These are phyloP conservation scores for Fraxinus angustifolia DNA, from an alignment of 305 asterid genomes.

Conservation along the genomic window DNA sequence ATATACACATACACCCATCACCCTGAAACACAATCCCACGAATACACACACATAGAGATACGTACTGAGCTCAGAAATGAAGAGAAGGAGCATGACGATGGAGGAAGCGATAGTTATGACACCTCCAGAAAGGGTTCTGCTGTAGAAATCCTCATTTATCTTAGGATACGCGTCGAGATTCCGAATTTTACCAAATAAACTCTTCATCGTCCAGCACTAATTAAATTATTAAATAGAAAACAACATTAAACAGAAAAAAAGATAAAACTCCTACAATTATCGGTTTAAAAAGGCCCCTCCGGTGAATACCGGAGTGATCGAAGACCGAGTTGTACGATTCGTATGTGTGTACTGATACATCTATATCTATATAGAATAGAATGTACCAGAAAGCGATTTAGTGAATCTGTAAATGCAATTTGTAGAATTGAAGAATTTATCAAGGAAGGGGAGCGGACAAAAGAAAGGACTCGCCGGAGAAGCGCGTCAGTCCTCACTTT, in stretches of 20 bases:
- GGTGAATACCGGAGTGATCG: conserved; percentile 29
- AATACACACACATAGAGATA: background rate
- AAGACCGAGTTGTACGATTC: conserved; percentile 12
- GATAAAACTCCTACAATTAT: background rate
- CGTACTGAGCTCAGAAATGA: conserved; percentile 90
- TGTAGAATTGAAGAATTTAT: background rate
- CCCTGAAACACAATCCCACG: background rate
- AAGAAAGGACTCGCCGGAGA: conserved; percentile 27
- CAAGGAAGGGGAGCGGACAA: conserved; percentile 13
- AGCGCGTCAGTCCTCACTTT: conserved; percentile 30
- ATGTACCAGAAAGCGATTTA: background rate
- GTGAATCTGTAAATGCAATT: conserved; percentile 22
- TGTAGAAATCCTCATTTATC: conserved; percentile 95
- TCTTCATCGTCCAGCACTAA: conserved; percentile 46
- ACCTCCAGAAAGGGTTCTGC: conserved; percentile 91
- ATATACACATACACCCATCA: background rate
- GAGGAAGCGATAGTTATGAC: conserved; percentile 77
- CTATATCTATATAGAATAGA: background rate
- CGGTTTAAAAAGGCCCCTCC: background rate
- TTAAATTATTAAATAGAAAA: conserved; percentile 13
- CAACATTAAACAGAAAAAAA: background rate
- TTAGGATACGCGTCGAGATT: conserved; percentile 83
- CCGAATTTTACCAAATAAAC: conserved; percentile 57
- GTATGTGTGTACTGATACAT: background rate
- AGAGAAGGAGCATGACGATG: conserved; percentile 75